Conservation (phyloP, 768 basidiomycete species). For the Scleroderma citrinum region DNA sequence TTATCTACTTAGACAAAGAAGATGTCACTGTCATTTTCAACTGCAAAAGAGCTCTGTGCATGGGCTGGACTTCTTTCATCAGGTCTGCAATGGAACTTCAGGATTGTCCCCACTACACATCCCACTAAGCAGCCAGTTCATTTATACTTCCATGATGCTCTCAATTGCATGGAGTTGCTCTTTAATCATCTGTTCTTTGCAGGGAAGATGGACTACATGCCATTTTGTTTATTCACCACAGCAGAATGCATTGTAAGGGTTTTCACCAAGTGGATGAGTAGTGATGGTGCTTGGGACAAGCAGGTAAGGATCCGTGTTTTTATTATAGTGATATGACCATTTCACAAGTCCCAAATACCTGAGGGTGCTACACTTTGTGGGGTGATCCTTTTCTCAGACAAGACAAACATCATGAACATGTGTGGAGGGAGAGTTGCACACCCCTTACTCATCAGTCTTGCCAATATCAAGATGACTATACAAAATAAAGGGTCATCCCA, state of each 20-base stretch:
- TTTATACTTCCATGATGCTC: constrained; percentile 24
- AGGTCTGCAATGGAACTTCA: constrained; percentile 22
- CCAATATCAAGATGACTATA: constrained; percentile 1
- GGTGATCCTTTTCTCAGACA: constrained; percentile 13
- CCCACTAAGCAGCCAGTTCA: constrained; percentile 18
- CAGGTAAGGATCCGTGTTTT: constrained; percentile 13
- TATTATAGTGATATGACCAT: neutral
- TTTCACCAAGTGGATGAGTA: constrained; percentile 20
- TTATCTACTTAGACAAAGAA: constrained; percentile 15
- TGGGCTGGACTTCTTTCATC: constrained; percentile 23
- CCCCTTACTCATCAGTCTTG: constrained; percentile 5
- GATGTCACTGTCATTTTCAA: constrained; percentile 20
- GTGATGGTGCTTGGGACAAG: constrained; percentile 18
- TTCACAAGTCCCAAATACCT: constrained; percentile 13
- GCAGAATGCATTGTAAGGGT: constrained; percentile 9
- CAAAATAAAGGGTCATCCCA: neutral
- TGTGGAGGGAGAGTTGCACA: constrained; percentile 8
- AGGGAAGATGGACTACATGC: constrained; percentile 14
- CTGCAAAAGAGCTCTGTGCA: constrained; percentile 21
- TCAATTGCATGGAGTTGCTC: constrained; percentile 23
- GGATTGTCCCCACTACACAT: constrained; percentile 5
- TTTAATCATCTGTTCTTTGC: constrained; percentile 22
- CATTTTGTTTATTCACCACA: constrained; percentile 8
- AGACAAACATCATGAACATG: constrained; percentile 14
- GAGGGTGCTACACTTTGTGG: constrained; percentile 24